Evolutionary conservation across 139 green algal species (phyloP).

Genomic region (Eudorina sp.): DNA sequence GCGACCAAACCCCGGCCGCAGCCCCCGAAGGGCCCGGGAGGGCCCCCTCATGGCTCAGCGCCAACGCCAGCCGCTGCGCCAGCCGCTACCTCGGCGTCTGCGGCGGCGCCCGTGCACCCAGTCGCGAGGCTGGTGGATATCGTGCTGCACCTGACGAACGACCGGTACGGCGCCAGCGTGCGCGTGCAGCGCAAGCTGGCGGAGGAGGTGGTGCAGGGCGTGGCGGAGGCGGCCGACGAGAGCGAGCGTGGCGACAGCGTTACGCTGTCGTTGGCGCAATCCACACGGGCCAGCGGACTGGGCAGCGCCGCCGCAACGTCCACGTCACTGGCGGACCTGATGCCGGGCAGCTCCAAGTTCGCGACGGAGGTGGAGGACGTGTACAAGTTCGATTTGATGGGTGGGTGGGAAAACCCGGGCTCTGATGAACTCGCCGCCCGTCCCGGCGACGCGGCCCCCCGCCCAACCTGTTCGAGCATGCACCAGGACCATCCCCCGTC

Average conservation of each 20-base stretch:
- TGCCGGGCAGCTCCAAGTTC: not conserved
- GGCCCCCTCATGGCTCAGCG: too few relatives aligned
- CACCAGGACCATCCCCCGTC: too few relatives aligned
- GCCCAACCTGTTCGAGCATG: too few relatives aligned
- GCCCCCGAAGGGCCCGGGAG: too few relatives aligned
- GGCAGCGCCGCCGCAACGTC: too few relatives aligned
- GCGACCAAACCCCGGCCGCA: too few relatives aligned
- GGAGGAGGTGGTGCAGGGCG: conserved; percentile 5
- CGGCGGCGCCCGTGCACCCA: not conserved
- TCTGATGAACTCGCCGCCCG: too few relatives aligned
- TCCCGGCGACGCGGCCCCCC: too few relatives aligned
- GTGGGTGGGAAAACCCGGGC: too few relatives aligned
- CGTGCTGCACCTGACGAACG: not conserved
- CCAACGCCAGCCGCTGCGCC: too few relatives aligned
- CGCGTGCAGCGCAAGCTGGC: not conserved
- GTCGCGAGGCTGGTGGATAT: not conserved
- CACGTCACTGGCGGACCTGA: too few relatives aligned
- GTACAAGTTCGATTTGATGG: conserved; percentile 46
- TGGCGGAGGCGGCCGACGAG: not conserved
- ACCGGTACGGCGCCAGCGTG: not conserved
- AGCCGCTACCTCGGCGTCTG: not conserved
- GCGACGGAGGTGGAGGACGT: not conserved
- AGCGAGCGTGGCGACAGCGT: conserved; percentile 11
- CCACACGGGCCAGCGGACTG: too few relatives aligned
- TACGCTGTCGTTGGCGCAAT: not conserved